Evolutionary conservation across 1,284 basidiomycete species (phyloP).

Genomic region (Tilletia setariae): DNA sequence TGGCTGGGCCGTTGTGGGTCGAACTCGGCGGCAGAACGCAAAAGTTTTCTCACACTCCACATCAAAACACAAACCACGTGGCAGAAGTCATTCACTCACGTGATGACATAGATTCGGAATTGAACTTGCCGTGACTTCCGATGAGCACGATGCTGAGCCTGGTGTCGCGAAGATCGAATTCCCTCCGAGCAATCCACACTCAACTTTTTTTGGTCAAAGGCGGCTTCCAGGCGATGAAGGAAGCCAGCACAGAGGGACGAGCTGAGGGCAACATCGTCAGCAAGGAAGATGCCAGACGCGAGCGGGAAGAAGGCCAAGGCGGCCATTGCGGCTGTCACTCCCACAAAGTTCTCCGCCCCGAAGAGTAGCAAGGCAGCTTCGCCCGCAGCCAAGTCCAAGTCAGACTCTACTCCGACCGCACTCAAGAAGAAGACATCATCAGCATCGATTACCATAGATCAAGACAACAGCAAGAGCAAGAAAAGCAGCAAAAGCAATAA

Average conservation of each 20-base stretch:
- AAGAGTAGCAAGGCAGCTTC: neutral
- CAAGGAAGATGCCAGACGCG: neutral
- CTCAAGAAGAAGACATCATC: neutral
- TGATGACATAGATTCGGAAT: neutral
- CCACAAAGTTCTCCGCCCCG: too few species aligned
- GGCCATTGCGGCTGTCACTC: too few species aligned
- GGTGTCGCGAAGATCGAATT: conserved; percentile 3
- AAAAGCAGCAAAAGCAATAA: neutral
- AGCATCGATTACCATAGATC: neutral
- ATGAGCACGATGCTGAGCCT: neutral
- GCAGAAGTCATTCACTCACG: neutral
- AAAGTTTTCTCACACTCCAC: conserved; percentile 10
- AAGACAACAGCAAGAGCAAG: neutral
- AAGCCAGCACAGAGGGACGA: neutral
- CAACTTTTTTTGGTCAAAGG: conserved; percentile 4
- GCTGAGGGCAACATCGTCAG: neutral
- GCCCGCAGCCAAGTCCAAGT: neutral
- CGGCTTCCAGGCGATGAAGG: neutral
- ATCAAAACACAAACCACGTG: neutral
- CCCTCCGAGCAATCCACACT: neutral
- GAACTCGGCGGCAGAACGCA: neutral
- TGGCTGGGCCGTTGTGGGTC: too few species aligned
- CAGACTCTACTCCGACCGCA: neutral
- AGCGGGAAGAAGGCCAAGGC: neutral
- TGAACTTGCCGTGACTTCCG: neutral